These are phyloP conservation scores for Scedosporium minutisporum DNA, from an alignment of 2,329 filamentous ascomycete species.

Conservation along the genomic window DNA sequence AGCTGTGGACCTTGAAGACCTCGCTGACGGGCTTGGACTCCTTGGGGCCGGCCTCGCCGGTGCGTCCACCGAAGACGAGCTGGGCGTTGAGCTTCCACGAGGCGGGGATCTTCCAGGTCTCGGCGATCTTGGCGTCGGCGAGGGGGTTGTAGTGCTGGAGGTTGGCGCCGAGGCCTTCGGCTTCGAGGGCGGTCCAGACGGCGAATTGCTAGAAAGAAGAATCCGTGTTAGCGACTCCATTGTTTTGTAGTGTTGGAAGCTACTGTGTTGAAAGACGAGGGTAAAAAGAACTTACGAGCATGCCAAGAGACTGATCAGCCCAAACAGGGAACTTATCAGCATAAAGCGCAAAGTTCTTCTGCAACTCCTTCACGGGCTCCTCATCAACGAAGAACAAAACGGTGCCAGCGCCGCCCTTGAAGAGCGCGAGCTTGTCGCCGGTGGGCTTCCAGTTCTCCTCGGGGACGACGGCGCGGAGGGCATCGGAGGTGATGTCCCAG, in stretches of 20 bases:
- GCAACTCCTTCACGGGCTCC: slow-evolving; percentile 52
- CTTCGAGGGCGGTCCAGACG: slow-evolving; percentile 73
- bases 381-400: slow-evolving; percentile 85
- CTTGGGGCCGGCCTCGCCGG: slow-evolving; percentile 52
- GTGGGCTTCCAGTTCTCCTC: slow-evolving; percentile 50
- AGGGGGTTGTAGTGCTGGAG: slow-evolving; percentile 91
- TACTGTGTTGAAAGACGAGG: neutral
- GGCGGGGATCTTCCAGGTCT: slow-evolving; percentile 58
- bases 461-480: slow-evolving; percentile 60
- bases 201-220: slow-evolving; percentile 50
- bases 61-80: slow-evolving; percentile 69
- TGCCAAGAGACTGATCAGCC: slow-evolving; percentile 68
- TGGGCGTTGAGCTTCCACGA: slow-evolving; percentile 74
- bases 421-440: slow-evolving; percentile 34
- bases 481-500: slow-evolving; percentile 64
- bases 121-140: slow-evolving; percentile 61
- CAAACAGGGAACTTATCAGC: slow-evolving; percentile 71
- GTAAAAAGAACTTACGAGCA: slow-evolving; percentile 38
- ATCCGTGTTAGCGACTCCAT: neutral
- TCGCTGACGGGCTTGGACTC: slow-evolving; percentile 54
- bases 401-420: slow-evolving; percentile 67
- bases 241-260: no score
- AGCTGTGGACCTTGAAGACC: slow-evolving; percentile 55
- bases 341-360: slow-evolving; percentile 62
- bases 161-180: slow-evolving; percentile 78